These are phyloP conservation scores for Globisporangium spiculum DNA, from an alignment of 352 stramenopile species.

Conservation along the genomic window DNA sequence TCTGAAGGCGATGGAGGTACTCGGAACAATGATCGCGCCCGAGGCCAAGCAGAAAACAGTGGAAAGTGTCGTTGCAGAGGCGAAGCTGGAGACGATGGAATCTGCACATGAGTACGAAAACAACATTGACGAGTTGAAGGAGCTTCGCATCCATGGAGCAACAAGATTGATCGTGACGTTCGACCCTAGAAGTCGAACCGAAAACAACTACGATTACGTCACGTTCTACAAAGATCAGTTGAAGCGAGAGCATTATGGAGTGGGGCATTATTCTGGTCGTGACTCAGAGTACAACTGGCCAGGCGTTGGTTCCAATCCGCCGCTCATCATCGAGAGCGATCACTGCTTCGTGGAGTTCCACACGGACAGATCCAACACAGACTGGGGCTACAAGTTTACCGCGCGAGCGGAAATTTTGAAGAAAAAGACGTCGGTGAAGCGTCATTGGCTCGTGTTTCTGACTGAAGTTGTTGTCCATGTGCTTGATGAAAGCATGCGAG, in stretches of 20 bases:
- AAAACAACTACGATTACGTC: constrained; percentile 89
- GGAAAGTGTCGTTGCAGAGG: constrained; percentile 42
- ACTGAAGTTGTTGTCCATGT: constrained; percentile 41
- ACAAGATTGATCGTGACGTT: constrained; percentile 78
- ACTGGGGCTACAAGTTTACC: constrained; percentile 82
- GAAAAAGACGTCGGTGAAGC: constrained; percentile 45
- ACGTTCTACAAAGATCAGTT: constrained; percentile 80
- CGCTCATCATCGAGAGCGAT: constrained; percentile 74
- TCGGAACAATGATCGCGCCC: constrained; percentile 33
- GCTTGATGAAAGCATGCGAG: constrained; percentile 46
- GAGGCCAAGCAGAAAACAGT: constrained; percentile 27
- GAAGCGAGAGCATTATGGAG: constrained; percentile 59
- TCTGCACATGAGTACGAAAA: constrained; percentile 83
- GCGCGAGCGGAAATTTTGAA: constrained; percentile 62
- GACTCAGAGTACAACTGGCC: constrained; percentile 80
- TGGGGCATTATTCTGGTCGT: constrained; percentile 71
- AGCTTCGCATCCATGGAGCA: constrained; percentile 76
- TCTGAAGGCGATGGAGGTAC: constrained; percentile 29
- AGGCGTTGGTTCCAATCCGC: constrained; percentile 54
- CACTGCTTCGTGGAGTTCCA: constrained; percentile 84
- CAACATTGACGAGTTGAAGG: constrained; percentile 63
- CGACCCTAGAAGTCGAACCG: constrained; percentile 70
- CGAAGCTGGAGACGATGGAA: constrained; percentile 62
- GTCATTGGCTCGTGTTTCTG: constrained; percentile 66
- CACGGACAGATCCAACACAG: constrained; percentile 80